Evolutionary conservation across 108 stramenopile species (phyloP).

Genomic region (Schizochytrium sp.): DNA sequence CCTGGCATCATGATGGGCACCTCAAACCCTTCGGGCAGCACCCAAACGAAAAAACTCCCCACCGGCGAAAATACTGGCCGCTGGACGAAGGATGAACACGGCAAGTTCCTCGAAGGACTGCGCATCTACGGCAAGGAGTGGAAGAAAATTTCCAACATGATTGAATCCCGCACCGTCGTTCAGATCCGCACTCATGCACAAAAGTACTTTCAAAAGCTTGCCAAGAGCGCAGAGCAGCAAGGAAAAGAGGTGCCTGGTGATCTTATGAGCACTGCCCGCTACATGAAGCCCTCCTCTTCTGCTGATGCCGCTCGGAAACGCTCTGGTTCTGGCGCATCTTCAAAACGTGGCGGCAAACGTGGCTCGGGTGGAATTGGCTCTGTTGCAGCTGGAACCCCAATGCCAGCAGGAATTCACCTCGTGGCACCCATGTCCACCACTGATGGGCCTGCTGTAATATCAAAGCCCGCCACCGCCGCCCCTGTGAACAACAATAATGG

Average conservation of each 20-base stretch:
- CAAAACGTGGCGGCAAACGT: neutral
- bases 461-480: too few species aligned
- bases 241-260: constrained; percentile 51
- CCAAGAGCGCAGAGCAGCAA: constrained; percentile 76
- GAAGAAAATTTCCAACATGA: constrained; percentile 90
- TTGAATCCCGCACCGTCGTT: constrained; percentile 95
- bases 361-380: neutral
- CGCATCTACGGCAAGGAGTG: constrained; percentile 92
- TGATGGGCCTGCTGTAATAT: too few species aligned
- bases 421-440: neutral
- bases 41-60: constrained; percentile 29
- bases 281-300: neutral
- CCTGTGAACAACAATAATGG: too few species aligned
- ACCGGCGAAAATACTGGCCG: constrained; percentile 66
- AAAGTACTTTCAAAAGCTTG: constrained; percentile 97
- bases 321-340: neutral
- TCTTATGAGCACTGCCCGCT: constrained; percentile 40
- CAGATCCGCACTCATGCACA: constrained; percentile 98
- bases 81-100: constrained; percentile 85
- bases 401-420: neutral
- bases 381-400: constrained; percentile 10
- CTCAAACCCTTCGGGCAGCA: constrained; percentile 6
- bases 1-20: constrained; percentile 43
- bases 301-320: neutral
- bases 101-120: constrained; percentile 86